Base-by-base conservation (phyloP, 2,329 filamentous ascomycete species). In the Trichoderma atrobrunneum region DNA sequence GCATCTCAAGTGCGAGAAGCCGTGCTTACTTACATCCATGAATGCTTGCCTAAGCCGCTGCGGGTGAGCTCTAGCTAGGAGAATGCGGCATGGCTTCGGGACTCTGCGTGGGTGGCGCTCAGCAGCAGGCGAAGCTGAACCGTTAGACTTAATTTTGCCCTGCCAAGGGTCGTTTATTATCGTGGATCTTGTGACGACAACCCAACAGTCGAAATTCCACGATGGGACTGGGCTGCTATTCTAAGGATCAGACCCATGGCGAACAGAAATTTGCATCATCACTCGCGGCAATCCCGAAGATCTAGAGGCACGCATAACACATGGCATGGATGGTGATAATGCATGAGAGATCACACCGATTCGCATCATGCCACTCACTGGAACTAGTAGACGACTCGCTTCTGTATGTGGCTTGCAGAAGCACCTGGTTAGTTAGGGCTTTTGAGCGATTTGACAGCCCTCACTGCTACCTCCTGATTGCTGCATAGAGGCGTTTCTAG, bases 31-130 rank as follows among this genome's bases (percentile, higher is more conserved):
- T 39, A 59, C 64, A 57, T 36, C 34, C 34, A 36, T 36, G 34
- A 16, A 36, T 57, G 64, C 64, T 28, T 28, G 51, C 26, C 30
- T 57, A 34, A 34, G 43, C 65, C 65, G 39, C 65, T 60, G 65
- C 32, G 18, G 34, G 56, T 61, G 66, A 51, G 66, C 66, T 32
- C 39, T 61, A 54, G 56, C 66, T 51, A 7, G n/a, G 24, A 61
- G 28, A 36, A 69, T 26, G 39, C 66, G 66, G 66, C 57, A 61
- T 61, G 66, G 66, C 28, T 69, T 48, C 56, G 28, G 56, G n/a
- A 34, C 26, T 32, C 66, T 28, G 21, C 28, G 32, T 16, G 26
- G 21, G 66, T 69, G 66, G 66, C 66, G 65, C 65, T 30, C 36
- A 26, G 56, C 24, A 26, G 10, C 36, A 34, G 48, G 39, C 56